Evolutionary conservation across 2,329 filamentous ascomycete genomes (phyloP), one percentile per base, ranked within the genome.

Genomic region (Colletotrichum sp.): DNA sequence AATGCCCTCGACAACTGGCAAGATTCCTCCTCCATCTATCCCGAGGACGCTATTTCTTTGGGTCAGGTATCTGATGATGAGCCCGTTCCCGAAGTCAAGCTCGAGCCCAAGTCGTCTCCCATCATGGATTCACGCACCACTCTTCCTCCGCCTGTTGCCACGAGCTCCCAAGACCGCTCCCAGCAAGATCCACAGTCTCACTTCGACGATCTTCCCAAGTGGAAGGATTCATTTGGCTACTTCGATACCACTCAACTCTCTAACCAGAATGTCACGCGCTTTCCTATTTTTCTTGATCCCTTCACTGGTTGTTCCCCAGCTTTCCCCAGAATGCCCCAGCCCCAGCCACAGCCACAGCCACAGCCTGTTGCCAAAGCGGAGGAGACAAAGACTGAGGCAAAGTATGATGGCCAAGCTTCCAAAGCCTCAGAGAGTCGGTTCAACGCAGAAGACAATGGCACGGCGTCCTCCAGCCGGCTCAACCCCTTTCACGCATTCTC

Each of bases 401-500:
- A 71, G 5, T 67, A 75, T 16, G 52, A 74, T 48, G 61, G 34
- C 16, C 63, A 64, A 13, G 27, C 44, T 11, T 59, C 52, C 8
- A 67, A 59, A 12, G 27, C 16, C 15, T 77, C 67, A 8, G 32
- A 68, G 13, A 44, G 27, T 5, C 28, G 44, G 6, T 25, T 71
- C 55, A 27, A 30, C 3, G n/a, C 22, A 6, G 34, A 70, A 22
- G 57, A 64, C 55, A 75, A 68, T 22, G 28, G 11, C 19, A 69
- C 32, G 34, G 30, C 32, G 12, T 64, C 74, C n/a, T 59, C 39
- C 22, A 76, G 71, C 36, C 70, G 65, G 28, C 60, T 76, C 11
- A 66, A 76, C 30, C 74, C 74, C n/a, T 76, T 76, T 27, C 74
- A 76, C 48, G 70, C 74, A 15, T 73, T 74, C 48, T 76, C 74